Evolutionary conservation across 106 monocot genomes (phyloP).

Genomic region (Amphibolis antarctica): DNA sequence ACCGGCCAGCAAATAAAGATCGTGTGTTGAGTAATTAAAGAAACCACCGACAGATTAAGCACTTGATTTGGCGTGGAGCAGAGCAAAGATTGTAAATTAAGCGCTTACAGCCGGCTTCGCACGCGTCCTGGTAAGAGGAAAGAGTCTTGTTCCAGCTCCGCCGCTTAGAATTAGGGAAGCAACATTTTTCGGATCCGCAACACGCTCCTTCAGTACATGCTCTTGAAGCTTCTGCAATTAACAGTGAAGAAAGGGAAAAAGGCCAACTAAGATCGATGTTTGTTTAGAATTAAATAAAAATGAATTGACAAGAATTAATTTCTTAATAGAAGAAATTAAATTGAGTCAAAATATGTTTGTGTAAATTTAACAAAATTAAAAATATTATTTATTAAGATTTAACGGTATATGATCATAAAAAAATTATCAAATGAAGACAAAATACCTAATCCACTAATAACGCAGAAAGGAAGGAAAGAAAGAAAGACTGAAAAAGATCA

Average conservation of each 20-base stretch:
- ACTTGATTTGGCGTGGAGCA: not conserved
- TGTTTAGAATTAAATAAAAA: too few relatives aligned
- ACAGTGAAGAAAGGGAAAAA: not conserved
- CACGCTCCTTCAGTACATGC: not conserved
- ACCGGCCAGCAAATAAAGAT: too few relatives aligned
- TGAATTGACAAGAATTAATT: too few relatives aligned
- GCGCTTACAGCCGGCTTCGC: slow-evolving; percentile 75
- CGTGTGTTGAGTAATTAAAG: too few relatives aligned
- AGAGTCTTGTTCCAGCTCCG: slow-evolving; percentile 76
- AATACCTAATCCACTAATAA: not conserved
- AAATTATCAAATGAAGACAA: not conserved
- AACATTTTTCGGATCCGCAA: slow-evolving; percentile 39
- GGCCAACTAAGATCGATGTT: not conserved
- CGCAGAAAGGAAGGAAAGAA: too few relatives aligned
- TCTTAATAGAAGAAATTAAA: too few relatives aligned
- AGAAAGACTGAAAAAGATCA: not conserved
- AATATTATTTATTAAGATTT: too few relatives aligned
- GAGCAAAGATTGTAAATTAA: not conserved
- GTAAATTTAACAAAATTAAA: not conserved
- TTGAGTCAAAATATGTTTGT: not conserved
- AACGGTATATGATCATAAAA: too few relatives aligned
- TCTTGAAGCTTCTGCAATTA: slow-evolving; percentile 5
- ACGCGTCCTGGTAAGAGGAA: slow-evolving; percentile 74
- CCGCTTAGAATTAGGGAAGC: slow-evolving; percentile 70
- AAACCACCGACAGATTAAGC: too few relatives aligned